Base-by-base conservation (phyloP, 495 filamentous ascomycete species). In the Penicillium coffeae region DNA sequence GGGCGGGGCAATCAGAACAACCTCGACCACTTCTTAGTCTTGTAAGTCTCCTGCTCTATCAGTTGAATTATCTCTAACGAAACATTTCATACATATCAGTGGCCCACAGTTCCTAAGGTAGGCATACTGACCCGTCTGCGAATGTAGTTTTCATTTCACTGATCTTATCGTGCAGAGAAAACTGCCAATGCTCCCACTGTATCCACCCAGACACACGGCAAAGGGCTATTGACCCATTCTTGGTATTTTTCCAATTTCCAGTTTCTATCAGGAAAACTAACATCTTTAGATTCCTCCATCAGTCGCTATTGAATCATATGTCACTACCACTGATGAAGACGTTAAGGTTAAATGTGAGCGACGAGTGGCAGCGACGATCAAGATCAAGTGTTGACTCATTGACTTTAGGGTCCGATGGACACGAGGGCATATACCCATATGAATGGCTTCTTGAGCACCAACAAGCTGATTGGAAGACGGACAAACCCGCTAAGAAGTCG, bases 141-240 rank as follows among this genome's bases (percentile, higher is more conserved):
- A n/a, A n/a, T n/a, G n/a, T n/a, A 30, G 25, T 30, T 10, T 30
- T 30, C 25, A 30, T n/a, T n/a, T n/a, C n/a, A n/a, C n/a, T n/a
- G n/a, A n/a, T n/a, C 25, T 5, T 5, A 30, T 4, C 25, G 5
- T 30, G n/a, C 22, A 91, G 90, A 55, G 90, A 95, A 45, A 87
- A 90, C 58, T 95, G 90, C 59, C 87, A 82, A 41, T 95, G 90
- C 58, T 48, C 62, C 0, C 61, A 71, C 40, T 96, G 90, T 62
- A 73, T 89, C 8, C 83, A 95, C 60, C 82, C 80, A 48, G 81
- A 86, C 43, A 96, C 90, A 12, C 81, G 67, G 61, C 90, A 96
- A 64, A 75, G 88, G 25, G 76, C 77, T 21, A 72, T 86, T 32
- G 76, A 92, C 56, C 90, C 84, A 0, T 91, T 90, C 55, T 66